A percentile compares a stretch with the other conserved stretches of the same genome.
Evolutionary conservation across 106 monocot species (phyloP).

Genomic region (Apostasia ramifera): DNA sequence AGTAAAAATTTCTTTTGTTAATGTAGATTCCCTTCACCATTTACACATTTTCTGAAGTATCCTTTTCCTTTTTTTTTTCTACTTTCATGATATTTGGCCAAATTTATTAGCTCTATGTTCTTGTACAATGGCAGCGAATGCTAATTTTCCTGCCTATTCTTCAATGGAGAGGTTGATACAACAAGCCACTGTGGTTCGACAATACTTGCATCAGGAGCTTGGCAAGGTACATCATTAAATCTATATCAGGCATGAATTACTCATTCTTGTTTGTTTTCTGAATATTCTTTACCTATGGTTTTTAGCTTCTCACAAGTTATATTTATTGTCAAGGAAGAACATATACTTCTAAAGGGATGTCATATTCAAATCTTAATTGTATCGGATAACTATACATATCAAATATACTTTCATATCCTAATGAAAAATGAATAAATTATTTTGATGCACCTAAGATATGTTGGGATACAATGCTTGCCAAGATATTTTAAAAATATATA

Average conservation of each 20-base stretch:
- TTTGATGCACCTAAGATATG: too few relatives aligned
- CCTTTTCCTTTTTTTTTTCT: not conserved
- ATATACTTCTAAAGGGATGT: too few relatives aligned
- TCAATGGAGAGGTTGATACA: constrained; percentile 83
- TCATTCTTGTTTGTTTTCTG: not conserved
- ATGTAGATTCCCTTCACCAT: not conserved
- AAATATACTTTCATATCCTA: too few relatives aligned
- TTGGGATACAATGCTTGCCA: too few relatives aligned
- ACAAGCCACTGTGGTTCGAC: constrained; percentile 69
- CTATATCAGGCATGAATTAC: not conserved
- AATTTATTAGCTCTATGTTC: constrained; percentile 6
- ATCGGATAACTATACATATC: too few relatives aligned
- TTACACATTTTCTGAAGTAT: not conserved
- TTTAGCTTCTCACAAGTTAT: too few relatives aligned
- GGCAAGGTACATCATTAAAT: constrained; percentile 51
- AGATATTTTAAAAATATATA: too few relatives aligned
- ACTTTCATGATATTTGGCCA: not conserved
- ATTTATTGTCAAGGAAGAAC: too few relatives aligned
- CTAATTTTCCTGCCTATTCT: constrained; percentile 78
- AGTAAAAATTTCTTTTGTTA: too few relatives aligned
- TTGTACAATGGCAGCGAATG: constrained; percentile 44
- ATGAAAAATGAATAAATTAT: too few relatives aligned
- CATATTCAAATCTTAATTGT: too few relatives aligned
- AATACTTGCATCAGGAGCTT: constrained; percentile 57
- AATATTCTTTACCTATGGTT: not conserved